phyloP scores from a whole-genome alignment of 805 yeast species.

The Pichia rugopelliculosa region DNA sequence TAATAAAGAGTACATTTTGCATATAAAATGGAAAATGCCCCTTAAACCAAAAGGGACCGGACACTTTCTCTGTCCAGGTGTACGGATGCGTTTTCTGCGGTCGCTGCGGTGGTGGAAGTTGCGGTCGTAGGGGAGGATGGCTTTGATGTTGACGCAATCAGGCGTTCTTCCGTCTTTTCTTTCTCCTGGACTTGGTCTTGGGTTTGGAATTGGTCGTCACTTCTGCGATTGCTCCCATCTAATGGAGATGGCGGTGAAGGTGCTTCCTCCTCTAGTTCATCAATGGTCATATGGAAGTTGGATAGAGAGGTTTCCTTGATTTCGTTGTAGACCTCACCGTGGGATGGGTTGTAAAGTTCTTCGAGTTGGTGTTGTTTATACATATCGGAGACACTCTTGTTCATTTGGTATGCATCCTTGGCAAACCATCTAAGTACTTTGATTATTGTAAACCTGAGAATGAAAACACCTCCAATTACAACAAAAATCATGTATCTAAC shows the following conservation, averaged over 20 bases:
- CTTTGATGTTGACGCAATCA: neutral
- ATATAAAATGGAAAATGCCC: no score
- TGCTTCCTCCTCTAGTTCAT: slow-evolving; percentile 1
- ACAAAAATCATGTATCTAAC: slow-evolving; percentile 5
- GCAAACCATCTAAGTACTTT: slow-evolving; percentile 14
- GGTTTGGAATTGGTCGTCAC: slow-evolving; percentile 2
- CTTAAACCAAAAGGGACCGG: neutral
- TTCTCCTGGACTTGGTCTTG: slow-evolving; percentile 8
- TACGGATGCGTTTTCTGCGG: neutral
- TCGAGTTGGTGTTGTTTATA: slow-evolving; percentile 16
- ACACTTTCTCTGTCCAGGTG: neutral
- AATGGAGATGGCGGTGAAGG: neutral
- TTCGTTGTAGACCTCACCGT: slow-evolving; percentile 12
- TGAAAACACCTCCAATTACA: slow-evolving; percentile 10
- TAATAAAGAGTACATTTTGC: no score
- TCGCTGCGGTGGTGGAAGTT: neutral
- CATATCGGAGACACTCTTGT: slow-evolving; percentile 20
- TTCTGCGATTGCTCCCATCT: slow-evolving; percentile 6
- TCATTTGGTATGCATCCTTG: slow-evolving; percentile 20
- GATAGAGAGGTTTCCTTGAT: slow-evolving; percentile 10
- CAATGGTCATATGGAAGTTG: neutral
- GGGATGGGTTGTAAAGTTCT: neutral
- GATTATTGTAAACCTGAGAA: slow-evolving; percentile 10
- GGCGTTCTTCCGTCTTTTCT: slow-evolving; percentile 10
- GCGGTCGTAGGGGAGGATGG: neutral